Percentiles rank a stretch among this genome's conserved stretches.
These are phyloP conservation scores for Lathyrus aphaca DNA, from an alignment of 306 rosid species.

Conservation along the genomic window DNA sequence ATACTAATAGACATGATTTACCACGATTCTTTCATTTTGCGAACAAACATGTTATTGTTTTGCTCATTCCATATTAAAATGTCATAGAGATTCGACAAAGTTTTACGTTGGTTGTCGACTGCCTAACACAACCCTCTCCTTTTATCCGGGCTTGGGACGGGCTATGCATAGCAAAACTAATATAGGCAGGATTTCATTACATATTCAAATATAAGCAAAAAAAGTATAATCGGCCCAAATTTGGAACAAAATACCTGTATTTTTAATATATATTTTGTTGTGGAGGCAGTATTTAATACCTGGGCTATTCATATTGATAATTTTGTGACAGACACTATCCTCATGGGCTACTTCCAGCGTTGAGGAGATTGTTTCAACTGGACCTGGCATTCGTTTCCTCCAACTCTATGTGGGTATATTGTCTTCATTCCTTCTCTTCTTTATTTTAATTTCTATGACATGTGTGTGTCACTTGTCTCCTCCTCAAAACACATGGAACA, in stretches of 20 bases:
- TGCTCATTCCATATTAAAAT: too few species aligned
- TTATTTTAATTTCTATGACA: constrained; percentile 14
- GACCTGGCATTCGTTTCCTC: constrained; percentile 95
- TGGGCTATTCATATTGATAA: constrained; percentile 16
- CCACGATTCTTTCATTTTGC: too few species aligned
- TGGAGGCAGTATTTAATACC: constrained; percentile 1
- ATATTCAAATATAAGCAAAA: too few species aligned
- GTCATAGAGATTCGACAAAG: too few species aligned
- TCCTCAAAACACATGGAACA: background rate
- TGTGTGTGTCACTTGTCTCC: constrained; percentile 11
- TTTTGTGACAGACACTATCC: constrained; percentile 71
- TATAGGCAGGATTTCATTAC: too few species aligned
- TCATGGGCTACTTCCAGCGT: constrained; percentile 90
- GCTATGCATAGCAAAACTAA: too few species aligned
- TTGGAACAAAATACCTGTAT: background rate
- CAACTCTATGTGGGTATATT: constrained; percentile 73
- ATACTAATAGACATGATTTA: too few species aligned
- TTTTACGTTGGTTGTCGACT: too few species aligned
- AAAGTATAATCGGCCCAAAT: background rate
- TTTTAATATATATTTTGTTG: too few species aligned
- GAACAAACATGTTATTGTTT: too few species aligned
- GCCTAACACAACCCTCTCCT: too few species aligned
- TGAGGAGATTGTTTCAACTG: constrained; percentile 96
- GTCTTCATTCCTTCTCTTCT: constrained; percentile 1
- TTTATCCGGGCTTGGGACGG: too few species aligned